Evolutionary conservation across 2,329 filamentous ascomycete species (phyloP), one percentile per base, ranked within the genome.

Genomic region (Nothophaeocryptopus gaeumannii): DNA sequence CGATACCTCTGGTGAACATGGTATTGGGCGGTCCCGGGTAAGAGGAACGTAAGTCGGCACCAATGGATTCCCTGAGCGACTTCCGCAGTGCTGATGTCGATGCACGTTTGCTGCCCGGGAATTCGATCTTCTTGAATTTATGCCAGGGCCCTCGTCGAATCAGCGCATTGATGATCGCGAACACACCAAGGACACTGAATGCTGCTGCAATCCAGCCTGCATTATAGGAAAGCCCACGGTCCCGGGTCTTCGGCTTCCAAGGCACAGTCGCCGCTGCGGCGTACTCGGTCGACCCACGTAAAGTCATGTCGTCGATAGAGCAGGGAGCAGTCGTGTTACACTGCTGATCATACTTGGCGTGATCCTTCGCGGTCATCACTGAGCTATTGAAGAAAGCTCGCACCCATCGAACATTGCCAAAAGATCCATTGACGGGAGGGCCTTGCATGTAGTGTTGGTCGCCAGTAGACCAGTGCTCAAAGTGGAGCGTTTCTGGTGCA

Each of bases 371-470:
- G 8, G 63, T 72, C 61, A 67, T 72, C 7, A 67, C 55, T 1
- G 74, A 75, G 0, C 73, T 74, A 54, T 78, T 78, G 67, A 78
- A 78, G 58, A 78, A 78, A 26, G 73, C 63, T n/a, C 74, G 69
- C 8, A 72, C 67, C 71, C 73, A 78, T 7, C 65, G 71, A 30
- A 78, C 58, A 16, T 71, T 71, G 5, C 74, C 75, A 14, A 64
- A 58, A 2, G 72, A 69, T n/a, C 58, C 61, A 14, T 64, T 65
- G 12, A 35, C 39, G 2, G 75, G 74, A 11, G 75, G 75, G 4
- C 75, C 75, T 56, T 72, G 63, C 66, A 73, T 76, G 2, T 65
- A 72, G 52, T 69, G 70, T 10, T 59, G 54, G 52, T 77, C 73
- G 8, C 75, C 75, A 8, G 67, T 70, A 0, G 74, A 75, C 74